Base-by-base conservation (phyloP, 1,284 basidiomycete species). In the Puccinia polysora region DNA sequence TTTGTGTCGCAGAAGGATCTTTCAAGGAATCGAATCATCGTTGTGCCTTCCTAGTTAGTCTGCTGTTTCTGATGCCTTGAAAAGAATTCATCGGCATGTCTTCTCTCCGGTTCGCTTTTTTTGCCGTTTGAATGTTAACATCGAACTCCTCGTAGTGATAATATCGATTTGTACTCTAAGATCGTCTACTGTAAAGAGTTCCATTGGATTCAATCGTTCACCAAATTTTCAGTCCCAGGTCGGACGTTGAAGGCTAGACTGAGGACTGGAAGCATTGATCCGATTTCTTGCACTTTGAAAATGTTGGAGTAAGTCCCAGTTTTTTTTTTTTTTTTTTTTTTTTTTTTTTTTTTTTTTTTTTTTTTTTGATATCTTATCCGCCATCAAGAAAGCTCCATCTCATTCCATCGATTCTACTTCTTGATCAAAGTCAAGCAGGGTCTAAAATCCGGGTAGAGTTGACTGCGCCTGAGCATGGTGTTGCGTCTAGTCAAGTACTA, bases 401-500 rank as follows among this genome's bases (percentile, higher is more conserved):
- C 2, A 32, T 23, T 4, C 4, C 18, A 5, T 38, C 20, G 8
- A 30, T 7, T 52, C 43, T 67, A 5, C 32, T 36, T 43, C n/a
- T 10, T 53, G 36, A 25, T 43, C 15, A 32, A 50, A 50, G 20
- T 14, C 78, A 77, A 15, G 63, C 53, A 4, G 32, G 32, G 8
- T 45, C 59, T 3, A 40, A 45, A 23, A 30, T 62, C n/a, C 59
- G 59, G 7, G 77, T 82, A 28, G 64, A 75, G 2, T 88, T 90
- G 75, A 81, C 83, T 53, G 80, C 84, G 50, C 85, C 86, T 0
- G 83, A 89, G 59, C 84, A 84, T 56, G 88, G 86, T 3, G 86
- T 91, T n/a, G 84, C 90, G 0, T 83, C 85, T 0, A 92, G 92
- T 1, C 93, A 96, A 79, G 84, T 89, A 34, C 87, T 87, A 6